Percentiles rank a stretch among this genome's conserved stretches.
Evolutionary conservation across 129 eudicot species (phyloP).

Genomic region (Helianthus annuus): DNA sequence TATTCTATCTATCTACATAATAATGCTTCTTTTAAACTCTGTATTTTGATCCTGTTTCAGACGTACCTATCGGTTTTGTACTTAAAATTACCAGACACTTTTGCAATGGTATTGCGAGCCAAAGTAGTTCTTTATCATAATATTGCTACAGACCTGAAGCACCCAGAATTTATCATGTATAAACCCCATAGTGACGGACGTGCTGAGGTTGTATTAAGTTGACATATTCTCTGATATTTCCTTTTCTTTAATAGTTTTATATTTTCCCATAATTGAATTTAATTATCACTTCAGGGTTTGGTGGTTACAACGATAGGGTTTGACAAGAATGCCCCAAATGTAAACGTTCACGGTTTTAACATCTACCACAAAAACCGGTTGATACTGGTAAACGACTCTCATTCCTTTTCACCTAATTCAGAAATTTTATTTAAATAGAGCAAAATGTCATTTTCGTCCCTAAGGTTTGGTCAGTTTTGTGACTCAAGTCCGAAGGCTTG

Average conservation of each 20-base stretch:
- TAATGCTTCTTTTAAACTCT: constrained; percentile 10
- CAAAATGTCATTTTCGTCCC: too few species aligned
- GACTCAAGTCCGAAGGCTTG: too few species aligned
- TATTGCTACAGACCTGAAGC: constrained; percentile 78
- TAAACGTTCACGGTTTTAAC: constrained; percentile 76
- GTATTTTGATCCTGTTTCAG: constrained; percentile 37
- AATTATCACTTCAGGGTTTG: constrained; percentile 46
- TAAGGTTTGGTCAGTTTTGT: too few species aligned
- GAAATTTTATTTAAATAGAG: background rate
- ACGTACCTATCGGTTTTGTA: constrained; percentile 76
- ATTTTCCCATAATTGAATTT: constrained; percentile 12
- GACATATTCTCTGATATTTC: background rate
- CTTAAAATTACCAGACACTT: constrained; percentile 66
- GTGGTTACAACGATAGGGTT: constrained; percentile 87
- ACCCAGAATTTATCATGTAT: constrained; percentile 73
- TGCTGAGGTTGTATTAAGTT: constrained; percentile 48
- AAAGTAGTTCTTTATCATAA: constrained; percentile 63
- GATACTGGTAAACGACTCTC: constrained; percentile 61
- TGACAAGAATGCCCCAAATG: constrained; percentile 78
- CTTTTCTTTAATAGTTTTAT: background rate
- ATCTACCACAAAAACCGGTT: constrained; percentile 94
- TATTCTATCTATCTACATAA: background rate
- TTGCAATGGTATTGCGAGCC: constrained; percentile 67
- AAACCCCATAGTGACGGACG: constrained; percentile 66
- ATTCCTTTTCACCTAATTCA: constrained; percentile 2